Percentiles rank a stretch among this genome's conserved stretches.
These are phyloP conservation scores for Dichomitus squalens DNA, from an alignment of 1,284 basidiomycete species.

Conservation along the genomic window DNA sequence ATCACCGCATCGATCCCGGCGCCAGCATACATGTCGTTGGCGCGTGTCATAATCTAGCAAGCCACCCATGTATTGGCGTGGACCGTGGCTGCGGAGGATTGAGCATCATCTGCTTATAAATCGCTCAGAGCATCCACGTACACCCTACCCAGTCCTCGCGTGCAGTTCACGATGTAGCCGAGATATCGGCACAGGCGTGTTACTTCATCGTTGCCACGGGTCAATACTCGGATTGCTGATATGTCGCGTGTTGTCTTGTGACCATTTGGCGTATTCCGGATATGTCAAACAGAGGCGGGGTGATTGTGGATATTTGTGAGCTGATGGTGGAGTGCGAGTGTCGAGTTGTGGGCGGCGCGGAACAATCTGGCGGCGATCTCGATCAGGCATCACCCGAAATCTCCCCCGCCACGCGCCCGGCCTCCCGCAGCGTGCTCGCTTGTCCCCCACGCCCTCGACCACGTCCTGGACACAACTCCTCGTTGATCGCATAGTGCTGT, in stretches of 20 bases:
- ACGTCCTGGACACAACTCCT: constrained; percentile 1
- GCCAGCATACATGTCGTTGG: background rate
- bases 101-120: background rate
- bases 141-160: no score
- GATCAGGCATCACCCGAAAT: constrained; percentile 4
- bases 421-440: constrained; percentile 1
- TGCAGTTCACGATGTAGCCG: background rate
- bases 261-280: background rate
- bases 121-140: no score
- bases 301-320: background rate
- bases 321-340: background rate
- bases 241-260: background rate
- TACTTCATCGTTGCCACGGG: background rate
- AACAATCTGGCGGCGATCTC: constrained; percentile 6
- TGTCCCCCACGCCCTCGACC: background rate
- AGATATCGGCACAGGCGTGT: background rate
- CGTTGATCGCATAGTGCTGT: background rate
- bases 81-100: background rate
- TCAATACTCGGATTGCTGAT: background rate
- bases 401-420: background rate
- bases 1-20: background rate
- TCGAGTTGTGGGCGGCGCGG: constrained; percentile 3
- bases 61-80: background rate
- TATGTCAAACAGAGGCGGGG: background rate
- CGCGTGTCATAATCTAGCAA: background rate